Conservation (phyloP, 2,329 filamentous ascomycete genomes). For the Trichophyton verrucosum region DNA sequence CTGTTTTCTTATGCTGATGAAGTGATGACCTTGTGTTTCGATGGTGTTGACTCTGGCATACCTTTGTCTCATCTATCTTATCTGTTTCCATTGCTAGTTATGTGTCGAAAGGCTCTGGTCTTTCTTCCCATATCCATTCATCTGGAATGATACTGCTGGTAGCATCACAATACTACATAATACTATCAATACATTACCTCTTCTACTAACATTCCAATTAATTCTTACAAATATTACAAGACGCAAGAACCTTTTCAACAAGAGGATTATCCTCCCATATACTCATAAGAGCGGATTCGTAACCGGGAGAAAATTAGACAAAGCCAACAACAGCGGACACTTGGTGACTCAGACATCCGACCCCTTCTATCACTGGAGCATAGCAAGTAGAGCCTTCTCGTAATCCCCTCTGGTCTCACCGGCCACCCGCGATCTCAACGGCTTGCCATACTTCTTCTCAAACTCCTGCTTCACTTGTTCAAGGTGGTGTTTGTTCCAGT, state of each 20-base stretch:
- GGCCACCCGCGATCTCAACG: slow-evolving; percentile 56
- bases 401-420: slow-evolving; percentile 82
- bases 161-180: too few species aligned
- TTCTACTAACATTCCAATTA: too few species aligned
- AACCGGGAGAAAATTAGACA: background rate
- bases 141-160: too few species aligned
- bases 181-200: too few species aligned
- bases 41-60: background rate
- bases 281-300: background rate
- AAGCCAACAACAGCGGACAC: background rate
- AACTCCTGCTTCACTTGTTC: slow-evolving; percentile 69
- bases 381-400: slow-evolving; percentile 59
- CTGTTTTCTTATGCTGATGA: background rate
- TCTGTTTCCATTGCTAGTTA: background rate
- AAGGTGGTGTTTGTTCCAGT: slow-evolving; percentile 70
- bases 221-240: too few species aligned
- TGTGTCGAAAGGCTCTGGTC: background rate
- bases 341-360: background rate
- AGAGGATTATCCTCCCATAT: background rate
- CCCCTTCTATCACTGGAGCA: slow-evolving; percentile 31
- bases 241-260: background rate
- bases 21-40: background rate
- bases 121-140: background rate
- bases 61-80: background rate
- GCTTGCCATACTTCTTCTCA: slow-evolving; percentile 54